Percentiles rank a stretch among this genome's conserved stretches.
Evolutionary conservation across 129 eudicot genomes (phyloP).

Genomic region (Artemisia annua): DNA sequence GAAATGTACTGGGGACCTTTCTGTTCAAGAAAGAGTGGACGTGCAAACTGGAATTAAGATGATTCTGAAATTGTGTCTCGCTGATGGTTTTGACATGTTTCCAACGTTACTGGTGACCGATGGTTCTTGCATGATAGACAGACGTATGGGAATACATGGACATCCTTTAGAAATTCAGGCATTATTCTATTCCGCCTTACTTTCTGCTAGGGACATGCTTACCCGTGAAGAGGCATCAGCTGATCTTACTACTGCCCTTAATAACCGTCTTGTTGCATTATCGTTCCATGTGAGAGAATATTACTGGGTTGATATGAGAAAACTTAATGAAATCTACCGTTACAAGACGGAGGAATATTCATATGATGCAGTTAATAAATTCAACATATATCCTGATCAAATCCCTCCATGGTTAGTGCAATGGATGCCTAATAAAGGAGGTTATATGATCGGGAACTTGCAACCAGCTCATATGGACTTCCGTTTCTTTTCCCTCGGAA

Average conservation of each 20-base stretch:
- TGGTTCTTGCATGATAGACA: slow-evolving; percentile 98
- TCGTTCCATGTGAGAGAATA: slow-evolving; percentile 93
- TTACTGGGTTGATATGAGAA: slow-evolving; percentile 88
- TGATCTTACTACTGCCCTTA: slow-evolving; percentile 71
- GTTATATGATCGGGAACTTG: slow-evolving; percentile 91
- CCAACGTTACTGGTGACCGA: slow-evolving; percentile 94
- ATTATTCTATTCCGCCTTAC: slow-evolving; percentile 87
- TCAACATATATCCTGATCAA: slow-evolving; percentile 96
- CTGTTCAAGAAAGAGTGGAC: slow-evolving; percentile 91
- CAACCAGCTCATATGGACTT: slow-evolving; percentile 99
- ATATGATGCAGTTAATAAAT: slow-evolving; percentile 88
- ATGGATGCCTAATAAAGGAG: slow-evolving; percentile 96
- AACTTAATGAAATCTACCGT: slow-evolving; percentile 86
- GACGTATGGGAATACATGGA: slow-evolving; percentile 99
- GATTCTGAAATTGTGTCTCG: slow-evolving; percentile 87
- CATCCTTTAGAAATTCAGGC: slow-evolving; percentile 99
- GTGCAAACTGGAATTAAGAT: slow-evolving; percentile 97
- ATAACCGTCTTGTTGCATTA: slow-evolving; percentile 77
- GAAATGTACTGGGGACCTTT: slow-evolving; percentile 80
- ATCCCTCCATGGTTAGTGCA: slow-evolving; percentile 94
- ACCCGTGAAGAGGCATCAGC: slow-evolving; percentile 81
- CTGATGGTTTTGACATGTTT: slow-evolving; percentile 98
- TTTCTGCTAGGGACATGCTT: slow-evolving; percentile 89
- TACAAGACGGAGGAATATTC: slow-evolving; percentile 97
- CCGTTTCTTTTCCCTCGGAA: slow-evolving; percentile 90